Evolutionary conservation across 73 alveolate species (phyloP), one percentile per base, ranked within the genome.

Genomic region (Blepharisma stoltei): DNA sequence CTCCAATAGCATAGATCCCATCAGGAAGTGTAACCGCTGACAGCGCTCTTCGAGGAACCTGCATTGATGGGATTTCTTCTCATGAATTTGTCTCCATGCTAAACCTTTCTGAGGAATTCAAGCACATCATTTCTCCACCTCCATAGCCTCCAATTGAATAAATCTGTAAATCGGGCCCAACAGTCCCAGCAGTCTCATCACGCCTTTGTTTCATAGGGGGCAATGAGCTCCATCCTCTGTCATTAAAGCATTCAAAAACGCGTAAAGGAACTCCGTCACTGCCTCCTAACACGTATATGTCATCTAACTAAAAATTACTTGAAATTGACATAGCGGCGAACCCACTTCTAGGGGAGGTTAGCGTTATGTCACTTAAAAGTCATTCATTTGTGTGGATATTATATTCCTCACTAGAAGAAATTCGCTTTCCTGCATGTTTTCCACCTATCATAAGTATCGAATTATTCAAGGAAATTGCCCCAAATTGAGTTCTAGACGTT

Each of bases 1-100:
- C 99, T 7, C 99, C 99, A 8, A 94, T 89, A 20, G 96, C 97
- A 87, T 94, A 94, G 14, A 94, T 94, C 6, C 97, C 97, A 70
- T 94, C 97, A n/a, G 99, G 99, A 5, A 94, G 89, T 9, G 97
- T 83, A 4, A 94, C 97, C 1, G 95, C 97, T 44, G 97, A 92
- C 6, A 90, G 80, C 0, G 97, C 99, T 85, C 97, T 89, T 81
- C 99, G 82, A 0, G 95, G 93, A 52, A 77, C 81, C 46, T 88
- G 89, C 90, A 94, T 78, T 25, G 91, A 90, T 20, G 97, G 93
- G 14, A 91, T 77, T 67, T 49, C 88, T 53, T 88, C 95, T 97
- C 99, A 94, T 69, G 78, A 70, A 43, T 83, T 66, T n/a, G 90
- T 92, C 23, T 73, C 68, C 32, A 79, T 73, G 80, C 89, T 86